Base-by-base conservation (phyloP, 495 filamentous ascomycete species). In the Cercophora sp. region DNA sequence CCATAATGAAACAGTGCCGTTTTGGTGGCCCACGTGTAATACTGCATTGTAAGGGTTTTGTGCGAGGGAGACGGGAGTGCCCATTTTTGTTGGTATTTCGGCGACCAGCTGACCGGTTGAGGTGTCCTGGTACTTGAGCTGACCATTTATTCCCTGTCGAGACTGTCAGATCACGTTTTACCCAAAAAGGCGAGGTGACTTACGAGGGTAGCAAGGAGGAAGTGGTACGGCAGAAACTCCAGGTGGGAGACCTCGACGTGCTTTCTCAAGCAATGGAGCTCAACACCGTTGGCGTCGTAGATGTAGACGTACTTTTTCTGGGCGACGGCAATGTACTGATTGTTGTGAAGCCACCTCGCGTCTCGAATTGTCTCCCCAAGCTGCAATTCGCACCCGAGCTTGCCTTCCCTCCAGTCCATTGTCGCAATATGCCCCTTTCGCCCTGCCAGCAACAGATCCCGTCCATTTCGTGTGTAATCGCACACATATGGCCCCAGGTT, bases 191-290 rank as follows among this genome's bases (percentile, higher is more conserved):
- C n/a, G 16, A 10, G 15, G 18, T 11, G 13, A 76, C 81, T 75
- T 68, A 88, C 85, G 62, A 93, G 74, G 23, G 90, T 95, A 9
- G 87, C 89, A 37, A 98, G 77, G 18, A 98, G 82, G 60, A 95
- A 98, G 67, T 97, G 93, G 65, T 96, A 97, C 2, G 91, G 92
- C 22, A 98, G 74, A 67, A 96, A 98, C 68, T 97, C 90, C 75
- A 98, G 87, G 71, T 91, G 83, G 8, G 85, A 86, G n/a, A 94
- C 88, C 70, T 97, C 93, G 55, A 92, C 78, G 60, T 94, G 91
- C 63, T 90, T 88, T 68, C 80, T 81, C 53, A 98, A 73, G 64
- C 88, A 91, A 69, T 98, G 94, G 18, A 98, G 66, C 69, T 98
- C 93, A 13, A 94, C 85, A 53, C 93, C 93, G 23, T 83, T 77